Base-by-base conservation (phyloP, 2,329 filamentous ascomycete species). In the Fusarium citri region DNA sequence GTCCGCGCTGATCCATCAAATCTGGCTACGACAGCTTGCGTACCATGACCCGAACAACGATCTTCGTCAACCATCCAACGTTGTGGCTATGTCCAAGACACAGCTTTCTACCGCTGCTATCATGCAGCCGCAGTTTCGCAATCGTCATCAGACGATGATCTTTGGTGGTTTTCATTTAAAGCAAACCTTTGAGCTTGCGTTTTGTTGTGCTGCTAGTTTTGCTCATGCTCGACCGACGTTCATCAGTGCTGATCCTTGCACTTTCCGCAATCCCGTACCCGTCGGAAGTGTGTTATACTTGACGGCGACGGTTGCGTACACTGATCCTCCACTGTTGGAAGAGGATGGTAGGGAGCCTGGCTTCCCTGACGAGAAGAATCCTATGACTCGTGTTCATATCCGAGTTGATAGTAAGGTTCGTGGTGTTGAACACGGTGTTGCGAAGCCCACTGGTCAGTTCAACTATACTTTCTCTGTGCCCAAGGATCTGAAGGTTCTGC, bases 401-500 rank as follows among this genome's bases (percentile, higher is more conserved):
- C 72, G 76, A 25, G 76, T 77, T 6, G 76, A 77, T 46, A 77
- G 75, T 26, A 77, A 77, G 50, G 76, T 77, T 4, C 66, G 76
- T 14, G 76, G 76, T 30, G 75, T 77, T 16, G 76, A 77, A 43
- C 76, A 77, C 37, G 76, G 76, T 14, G 67, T 73, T 25, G 73
- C 75, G 10, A 77, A 76, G 14, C 49, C 74, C 0, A 77, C 76
- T 10, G 76, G 76, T 2, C 75, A 77, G 37, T 77, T 77, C 58
- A 77, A 77, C 58, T 77, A 77, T 28, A 77, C 76, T 1, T 77
- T 77, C 30, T 75, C 72, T 1, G 76, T 77, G 5, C 72, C 74
- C 3, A 77, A 74, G 53, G 42, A 75, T 3, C 26, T 77, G 0
- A 75, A 75, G 49, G 75, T 77, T 15, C 53, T 77, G 41, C 76